Conservation (phyloP, 495 filamentous ascomycete species). For the Rostrohypoxylon terebratum region DNA sequence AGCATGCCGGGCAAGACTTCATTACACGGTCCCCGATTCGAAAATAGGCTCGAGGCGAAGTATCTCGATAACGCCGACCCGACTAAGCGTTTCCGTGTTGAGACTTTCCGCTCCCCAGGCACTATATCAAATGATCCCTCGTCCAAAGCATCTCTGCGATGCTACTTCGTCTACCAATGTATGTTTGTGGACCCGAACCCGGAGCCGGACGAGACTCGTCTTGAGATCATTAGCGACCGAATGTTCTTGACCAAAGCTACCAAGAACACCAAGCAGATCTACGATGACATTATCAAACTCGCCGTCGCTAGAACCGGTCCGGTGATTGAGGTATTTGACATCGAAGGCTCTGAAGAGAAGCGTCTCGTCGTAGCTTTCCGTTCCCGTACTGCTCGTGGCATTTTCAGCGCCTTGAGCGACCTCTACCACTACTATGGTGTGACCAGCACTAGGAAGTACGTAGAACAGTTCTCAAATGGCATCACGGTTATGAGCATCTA, state of each 20-base stretch:
- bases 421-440: constrained; percentile 99
- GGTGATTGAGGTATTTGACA: constrained; percentile 97
- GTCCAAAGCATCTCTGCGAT: constrained; percentile 84
- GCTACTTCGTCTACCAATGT: constrained; percentile 98
- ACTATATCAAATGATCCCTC: constrained; percentile 63
- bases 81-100: constrained; percentile 80
- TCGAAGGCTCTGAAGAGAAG: constrained; percentile 90
- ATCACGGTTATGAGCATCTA: constrained; percentile 97
- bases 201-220: constrained; percentile 80
- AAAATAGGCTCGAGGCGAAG: constrained; percentile 93
- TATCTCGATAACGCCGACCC: constrained; percentile 83
- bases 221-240: constrained; percentile 92
- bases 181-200: constrained; percentile 82
- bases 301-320: constrained; percentile 86
- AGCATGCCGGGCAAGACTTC: constrained; percentile 85
- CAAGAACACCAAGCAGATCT: constrained; percentile 92
- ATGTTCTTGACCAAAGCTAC: constrained; percentile 96
- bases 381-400: constrained; percentile 87
- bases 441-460: constrained; percentile 95
- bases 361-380: constrained; percentile 93
- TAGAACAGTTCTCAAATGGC: constrained; percentile 98
- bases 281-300: constrained; percentile 90
- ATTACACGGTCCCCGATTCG: constrained; percentile 84
- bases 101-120: constrained; percentile 94
- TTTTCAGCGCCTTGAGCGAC: constrained; percentile 96